Evolutionary conservation across 139 green algal genomes (phyloP).

Genomic region (Zygnema circumcarinatum): DNA sequence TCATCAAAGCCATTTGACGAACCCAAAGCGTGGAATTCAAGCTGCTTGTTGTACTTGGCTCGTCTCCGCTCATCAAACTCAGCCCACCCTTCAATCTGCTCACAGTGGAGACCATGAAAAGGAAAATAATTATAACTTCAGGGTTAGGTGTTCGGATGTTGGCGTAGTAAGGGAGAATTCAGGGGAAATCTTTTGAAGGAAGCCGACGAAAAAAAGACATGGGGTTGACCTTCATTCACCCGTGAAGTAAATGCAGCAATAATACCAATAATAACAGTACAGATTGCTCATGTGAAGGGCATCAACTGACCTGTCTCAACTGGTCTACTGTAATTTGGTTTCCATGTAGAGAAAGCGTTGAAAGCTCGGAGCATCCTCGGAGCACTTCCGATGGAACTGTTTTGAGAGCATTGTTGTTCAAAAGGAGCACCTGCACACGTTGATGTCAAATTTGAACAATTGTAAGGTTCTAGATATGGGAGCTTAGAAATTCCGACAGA

Average conservation of each 20-base stretch:
- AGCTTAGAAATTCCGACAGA: no score
- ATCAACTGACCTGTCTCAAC: slow-evolving; percentile 40
- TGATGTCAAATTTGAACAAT: no score
- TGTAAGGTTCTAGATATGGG: no score
- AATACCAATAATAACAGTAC: no score
- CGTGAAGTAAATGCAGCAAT: no score
- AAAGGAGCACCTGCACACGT: slow-evolving; percentile 43
- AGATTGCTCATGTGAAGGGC: no score
- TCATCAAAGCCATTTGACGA: slow-evolving; percentile 57
- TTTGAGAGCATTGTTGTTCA: slow-evolving; percentile 47
- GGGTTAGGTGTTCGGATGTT: not conserved
- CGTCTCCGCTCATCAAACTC: slow-evolving; percentile 44
- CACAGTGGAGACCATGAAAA: not conserved
- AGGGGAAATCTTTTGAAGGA: not conserved
- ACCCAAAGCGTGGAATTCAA: slow-evolving; percentile 34
- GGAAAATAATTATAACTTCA: slow-evolving; percentile 8
- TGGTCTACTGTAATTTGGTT: slow-evolving; percentile 45
- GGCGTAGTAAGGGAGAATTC: not conserved
- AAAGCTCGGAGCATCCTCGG: slow-evolving; percentile 34
- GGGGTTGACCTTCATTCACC: no score
- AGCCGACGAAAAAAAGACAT: slow-evolving; percentile 9
- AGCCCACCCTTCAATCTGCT: slow-evolving; percentile 26
- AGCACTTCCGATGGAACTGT: slow-evolving; percentile 47
- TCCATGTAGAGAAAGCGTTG: slow-evolving; percentile 41
- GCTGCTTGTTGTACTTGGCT: slow-evolving; percentile 54